Percentiles rank a stretch among this genome's conserved stretches.
Evolutionary conservation across 75 land plant genomes (phyloP).

Genomic region (Sequoia sempervirens): DNA sequence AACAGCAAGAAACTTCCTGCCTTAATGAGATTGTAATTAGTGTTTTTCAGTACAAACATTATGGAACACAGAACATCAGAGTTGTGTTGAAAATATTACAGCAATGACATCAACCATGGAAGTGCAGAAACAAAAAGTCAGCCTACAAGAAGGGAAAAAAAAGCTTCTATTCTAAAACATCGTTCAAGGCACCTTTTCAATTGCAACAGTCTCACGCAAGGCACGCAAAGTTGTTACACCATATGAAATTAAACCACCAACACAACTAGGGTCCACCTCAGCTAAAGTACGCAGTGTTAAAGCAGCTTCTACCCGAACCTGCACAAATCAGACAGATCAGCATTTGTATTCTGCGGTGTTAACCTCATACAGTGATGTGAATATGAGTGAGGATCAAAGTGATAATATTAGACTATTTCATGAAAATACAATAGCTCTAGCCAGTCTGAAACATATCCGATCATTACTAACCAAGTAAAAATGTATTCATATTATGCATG

Average conservation of each 20-base stretch:
- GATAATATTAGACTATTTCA: neutral
- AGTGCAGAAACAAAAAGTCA: neutral
- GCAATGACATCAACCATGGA: neutral
- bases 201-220: slow-evolving; percentile 68
- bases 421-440: neutral
- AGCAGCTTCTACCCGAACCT: slow-evolving; percentile 98
- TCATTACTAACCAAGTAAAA: neutral
- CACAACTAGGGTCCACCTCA: slow-evolving; percentile 93
- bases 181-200: slow-evolving; percentile 68
- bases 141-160: neutral
- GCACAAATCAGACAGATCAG: neutral
- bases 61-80: neutral
- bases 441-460: neutral
- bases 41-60: neutral
- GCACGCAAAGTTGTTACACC: slow-evolving; percentile 87
- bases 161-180: neutral
- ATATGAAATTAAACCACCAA: slow-evolving; percentile 83
- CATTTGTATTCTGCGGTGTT: neutral
- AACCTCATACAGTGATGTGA: neutral
- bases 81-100: neutral
- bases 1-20: neutral
- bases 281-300: slow-evolving; percentile 80
- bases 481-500: neutral
- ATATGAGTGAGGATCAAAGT: neutral
- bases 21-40: neutral